Conservation (phyloP, 495 filamentous ascomycete species). For the Daldinia loculata region DNA sequence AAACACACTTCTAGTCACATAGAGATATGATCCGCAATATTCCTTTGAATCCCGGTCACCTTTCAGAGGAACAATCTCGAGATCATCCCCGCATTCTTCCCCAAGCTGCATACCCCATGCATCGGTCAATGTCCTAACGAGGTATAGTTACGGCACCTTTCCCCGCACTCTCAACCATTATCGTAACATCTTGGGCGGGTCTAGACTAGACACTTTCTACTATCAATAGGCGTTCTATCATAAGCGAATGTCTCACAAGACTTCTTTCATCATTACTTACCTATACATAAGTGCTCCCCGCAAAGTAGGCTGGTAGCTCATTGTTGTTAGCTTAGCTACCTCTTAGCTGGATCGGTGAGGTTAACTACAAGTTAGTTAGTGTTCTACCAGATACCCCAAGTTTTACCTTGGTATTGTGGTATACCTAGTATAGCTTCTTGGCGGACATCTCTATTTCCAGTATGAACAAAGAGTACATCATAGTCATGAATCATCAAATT, state of each 20-base stretch:
- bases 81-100: constrained; percentile 1
- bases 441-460: background rate
- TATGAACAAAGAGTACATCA: background rate
- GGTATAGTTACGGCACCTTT: background rate
- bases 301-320: background rate
- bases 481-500: too few species aligned
- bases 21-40: background rate
- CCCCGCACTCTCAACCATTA: background rate
- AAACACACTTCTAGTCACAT: background rate
- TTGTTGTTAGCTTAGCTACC: background rate
- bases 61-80: background rate
- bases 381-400: background rate
- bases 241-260: background rate
- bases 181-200: background rate
- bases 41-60: background rate
- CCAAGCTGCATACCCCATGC: background rate
- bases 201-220: background rate
- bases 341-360: background rate
- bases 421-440: background rate
- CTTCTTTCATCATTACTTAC: background rate
- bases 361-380: background rate
- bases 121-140: background rate
- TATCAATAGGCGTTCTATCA: background rate
- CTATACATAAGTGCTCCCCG: background rate
- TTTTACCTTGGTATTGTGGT: background rate